These are phyloP conservation scores for Populus simonii DNA, from an alignment of 345 rosid species.

Conservation along the genomic window DNA sequence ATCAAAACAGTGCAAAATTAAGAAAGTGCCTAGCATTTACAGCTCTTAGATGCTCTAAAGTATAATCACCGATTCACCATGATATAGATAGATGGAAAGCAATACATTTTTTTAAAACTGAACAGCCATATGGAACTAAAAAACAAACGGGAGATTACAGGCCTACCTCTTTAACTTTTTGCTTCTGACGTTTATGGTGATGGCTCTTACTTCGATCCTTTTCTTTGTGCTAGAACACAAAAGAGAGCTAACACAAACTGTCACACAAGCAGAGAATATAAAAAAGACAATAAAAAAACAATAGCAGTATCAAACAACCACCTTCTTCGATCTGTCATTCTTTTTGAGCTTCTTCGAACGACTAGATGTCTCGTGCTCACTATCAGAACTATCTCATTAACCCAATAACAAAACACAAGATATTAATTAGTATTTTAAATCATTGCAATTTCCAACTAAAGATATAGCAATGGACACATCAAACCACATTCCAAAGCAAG, in stretches of 20 bases:
- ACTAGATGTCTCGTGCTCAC: slow-evolving; percentile 55
- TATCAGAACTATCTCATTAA: slow-evolving; percentile 39
- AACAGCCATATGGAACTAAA: background rate
- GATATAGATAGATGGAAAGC: too few relatives aligned
- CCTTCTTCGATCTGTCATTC: slow-evolving; percentile 77
- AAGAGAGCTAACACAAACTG: slow-evolving; percentile 9
- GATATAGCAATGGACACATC: background rate
- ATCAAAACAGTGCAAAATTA: background rate
- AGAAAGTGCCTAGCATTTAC: background rate
- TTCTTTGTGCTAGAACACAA: slow-evolving; percentile 52
- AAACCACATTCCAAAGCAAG: too few relatives aligned
- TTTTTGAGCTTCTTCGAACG: slow-evolving; percentile 67
- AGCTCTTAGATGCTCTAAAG: too few relatives aligned
- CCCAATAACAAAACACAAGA: slow-evolving; percentile 1
- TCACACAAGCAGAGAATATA: background rate
- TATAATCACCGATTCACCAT: too few relatives aligned
- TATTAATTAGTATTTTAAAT: slow-evolving; percentile 3
- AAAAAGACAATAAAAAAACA: background rate
- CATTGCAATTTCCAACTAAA: background rate
- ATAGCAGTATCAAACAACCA: slow-evolving; percentile 18
- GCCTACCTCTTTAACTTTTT: slow-evolving; percentile 73
- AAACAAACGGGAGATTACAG: slow-evolving; percentile 12
- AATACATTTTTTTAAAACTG: background rate
- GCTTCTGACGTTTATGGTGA: slow-evolving; percentile 68
- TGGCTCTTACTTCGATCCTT: slow-evolving; percentile 69